Evolutionary conservation across 305 asterid species (phyloP).

Genomic region (Rubia tinctorum): DNA sequence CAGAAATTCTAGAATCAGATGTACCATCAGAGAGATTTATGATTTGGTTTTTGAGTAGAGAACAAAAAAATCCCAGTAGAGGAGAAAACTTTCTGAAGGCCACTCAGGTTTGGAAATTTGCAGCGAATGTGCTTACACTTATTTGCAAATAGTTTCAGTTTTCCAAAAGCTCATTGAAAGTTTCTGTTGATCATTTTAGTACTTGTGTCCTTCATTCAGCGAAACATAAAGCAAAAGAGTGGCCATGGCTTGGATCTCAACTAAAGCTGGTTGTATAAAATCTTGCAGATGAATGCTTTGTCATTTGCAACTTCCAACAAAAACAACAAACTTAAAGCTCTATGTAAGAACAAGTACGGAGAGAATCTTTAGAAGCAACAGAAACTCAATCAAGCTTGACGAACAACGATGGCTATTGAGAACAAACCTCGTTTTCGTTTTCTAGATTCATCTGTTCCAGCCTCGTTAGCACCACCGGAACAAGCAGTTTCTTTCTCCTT

Average conservation of each 20-base stretch:
- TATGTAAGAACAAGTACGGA: background rate
- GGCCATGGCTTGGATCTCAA: background rate
- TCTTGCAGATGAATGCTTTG: too few species aligned
- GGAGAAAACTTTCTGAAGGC: background rate
- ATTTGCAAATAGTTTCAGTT: background rate
- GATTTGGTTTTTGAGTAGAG: background rate
- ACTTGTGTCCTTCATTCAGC: background rate
- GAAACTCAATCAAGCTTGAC: background rate
- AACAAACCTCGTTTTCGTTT: constrained; percentile 43
- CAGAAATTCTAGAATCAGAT: background rate
- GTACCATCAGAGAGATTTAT: background rate
- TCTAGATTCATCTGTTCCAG: constrained; percentile 28
- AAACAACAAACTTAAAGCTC: background rate
- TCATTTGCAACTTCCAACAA: background rate
- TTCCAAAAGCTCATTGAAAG: background rate
- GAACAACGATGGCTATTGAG: constrained; percentile 13
- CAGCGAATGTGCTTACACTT: background rate
- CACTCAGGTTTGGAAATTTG: background rate
- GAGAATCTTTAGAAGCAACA: background rate
- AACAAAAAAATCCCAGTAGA: background rate
- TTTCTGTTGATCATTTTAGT: too few species aligned
- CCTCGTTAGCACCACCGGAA: constrained; percentile 18
- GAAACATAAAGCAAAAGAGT: background rate
- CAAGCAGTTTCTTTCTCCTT: constrained; percentile 17
- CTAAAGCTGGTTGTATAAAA: background rate